A percentile compares a stretch with the other conserved stretches of the same genome.
Conservation (phyloP, 306 rosid species). For the Vigna radiata region DNA sequence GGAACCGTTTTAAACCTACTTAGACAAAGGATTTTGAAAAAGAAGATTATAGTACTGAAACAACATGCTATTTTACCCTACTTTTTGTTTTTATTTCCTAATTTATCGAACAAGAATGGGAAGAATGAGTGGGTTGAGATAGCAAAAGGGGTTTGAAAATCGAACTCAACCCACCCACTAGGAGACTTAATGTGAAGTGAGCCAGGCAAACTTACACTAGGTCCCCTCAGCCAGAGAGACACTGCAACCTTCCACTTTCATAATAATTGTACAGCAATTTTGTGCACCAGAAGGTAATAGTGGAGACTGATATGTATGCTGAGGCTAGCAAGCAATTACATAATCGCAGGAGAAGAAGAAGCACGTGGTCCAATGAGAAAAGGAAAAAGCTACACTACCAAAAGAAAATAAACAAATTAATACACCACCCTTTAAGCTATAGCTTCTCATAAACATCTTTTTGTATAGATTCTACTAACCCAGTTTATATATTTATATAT, state of each 20-base stretch:
- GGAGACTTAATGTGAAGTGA: slow-evolving; percentile 36
- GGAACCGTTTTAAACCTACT: not conserved
- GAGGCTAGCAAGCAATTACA: slow-evolving; percentile 40
- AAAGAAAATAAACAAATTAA: not conserved
- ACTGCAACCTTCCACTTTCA: slow-evolving; percentile 51
- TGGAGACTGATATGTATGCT: slow-evolving; percentile 31
- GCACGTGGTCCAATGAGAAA: slow-evolving; percentile 56
- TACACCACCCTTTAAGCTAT: slow-evolving; percentile 40
- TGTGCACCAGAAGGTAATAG: slow-evolving; percentile 59
- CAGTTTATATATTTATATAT: not conserved
- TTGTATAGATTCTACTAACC: slow-evolving; percentile 26
- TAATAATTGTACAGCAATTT: slow-evolving; percentile 58
- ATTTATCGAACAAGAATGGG: slow-evolving; percentile 6
- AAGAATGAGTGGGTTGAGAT: not conserved
- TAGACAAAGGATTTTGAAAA: not conserved
- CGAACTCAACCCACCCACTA: slow-evolving; percentile 31
- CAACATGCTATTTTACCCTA: not conserved
- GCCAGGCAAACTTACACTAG: slow-evolving; percentile 26
- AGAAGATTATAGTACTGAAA: too few relatives aligned
- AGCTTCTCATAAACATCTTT: slow-evolving; percentile 43
- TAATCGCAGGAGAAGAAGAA: slow-evolving; percentile 32
- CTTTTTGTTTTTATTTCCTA: not conserved
- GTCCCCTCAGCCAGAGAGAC: slow-evolving; percentile 46
- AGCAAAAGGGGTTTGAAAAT: not conserved
- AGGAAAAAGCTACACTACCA: slow-evolving; percentile 37